A percentile compares a stretch with the other conserved stretches of the same genome.
Conservation (phyloP, 768 basidiomycete genomes). For the Boletus rubroflammeus region DNA sequence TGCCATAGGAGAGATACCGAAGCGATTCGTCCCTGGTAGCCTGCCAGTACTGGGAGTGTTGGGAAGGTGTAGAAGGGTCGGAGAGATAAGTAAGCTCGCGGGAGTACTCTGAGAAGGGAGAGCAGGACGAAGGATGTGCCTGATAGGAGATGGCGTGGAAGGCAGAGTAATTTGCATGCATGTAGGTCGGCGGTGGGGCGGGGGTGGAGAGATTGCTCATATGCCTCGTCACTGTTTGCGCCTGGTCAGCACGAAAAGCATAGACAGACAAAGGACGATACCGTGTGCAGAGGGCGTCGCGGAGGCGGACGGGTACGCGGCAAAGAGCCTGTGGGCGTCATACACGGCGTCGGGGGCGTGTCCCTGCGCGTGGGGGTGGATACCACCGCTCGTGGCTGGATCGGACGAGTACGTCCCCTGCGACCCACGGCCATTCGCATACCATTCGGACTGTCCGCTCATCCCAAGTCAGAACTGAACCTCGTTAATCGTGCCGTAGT, state of each 20-base stretch:
- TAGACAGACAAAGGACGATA: slow-evolving; percentile 25
- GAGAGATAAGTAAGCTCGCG: slow-evolving; percentile 56
- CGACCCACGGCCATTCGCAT: slow-evolving; percentile 17
- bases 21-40: slow-evolving; percentile 57
- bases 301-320: slow-evolving; percentile 70
- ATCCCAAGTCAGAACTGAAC: slow-evolving; percentile 16
- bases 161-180: slow-evolving; percentile 43
- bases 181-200: slow-evolving; percentile 59
- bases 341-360: slow-evolving; percentile 51
- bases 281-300: slow-evolving; percentile 77
- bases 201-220: slow-evolving; percentile 55
- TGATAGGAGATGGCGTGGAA: slow-evolving; percentile 27
- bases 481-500: background rate
- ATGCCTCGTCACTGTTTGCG: slow-evolving; percentile 60
- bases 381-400: background rate
- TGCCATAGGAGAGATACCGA: slow-evolving; percentile 52
- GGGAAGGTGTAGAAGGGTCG: slow-evolving; percentile 40
- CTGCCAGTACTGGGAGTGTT: slow-evolving; percentile 63
- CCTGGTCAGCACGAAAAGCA: slow-evolving; percentile 17
- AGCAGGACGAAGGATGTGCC: slow-evolving; percentile 36
- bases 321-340: slow-evolving; percentile 63
- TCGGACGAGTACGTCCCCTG: slow-evolving; percentile 15
- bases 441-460: slow-evolving; percentile 27
- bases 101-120: slow-evolving; percentile 68
- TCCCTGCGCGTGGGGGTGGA: slow-evolving; percentile 10